phyloP scores from a whole-genome alignment of 352 stramenopile genomes.

The Phytopythium boreale region DNA sequence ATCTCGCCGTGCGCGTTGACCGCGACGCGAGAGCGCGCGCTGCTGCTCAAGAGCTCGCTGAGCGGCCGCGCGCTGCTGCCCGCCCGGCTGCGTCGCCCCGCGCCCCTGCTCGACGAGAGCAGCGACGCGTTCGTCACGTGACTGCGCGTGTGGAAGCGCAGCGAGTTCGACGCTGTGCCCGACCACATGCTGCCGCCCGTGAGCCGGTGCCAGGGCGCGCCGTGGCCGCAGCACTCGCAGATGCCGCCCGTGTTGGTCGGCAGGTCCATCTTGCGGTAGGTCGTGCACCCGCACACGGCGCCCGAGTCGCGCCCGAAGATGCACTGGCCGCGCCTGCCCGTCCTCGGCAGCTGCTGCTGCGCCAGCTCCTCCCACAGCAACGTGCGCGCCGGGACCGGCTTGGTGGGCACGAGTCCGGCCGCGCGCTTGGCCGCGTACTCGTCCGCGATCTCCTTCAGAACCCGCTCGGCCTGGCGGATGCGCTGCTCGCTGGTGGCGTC shows the following conservation, averaged over 20 bases:
- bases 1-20: constrained; percentile 11
- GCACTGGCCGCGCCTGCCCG: constrained; percentile 53
- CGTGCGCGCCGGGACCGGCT: constrained; percentile 65
- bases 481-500: constrained; percentile 10
- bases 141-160: not conserved
- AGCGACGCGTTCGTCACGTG: constrained; percentile 1
- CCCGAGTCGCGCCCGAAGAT: constrained; percentile 54
- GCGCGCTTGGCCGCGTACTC: constrained; percentile 80
- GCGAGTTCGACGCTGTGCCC: not conserved
- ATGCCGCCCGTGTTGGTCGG: constrained; percentile 51
- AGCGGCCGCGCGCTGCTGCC: constrained; percentile 24
- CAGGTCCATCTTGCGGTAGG: constrained; percentile 51
- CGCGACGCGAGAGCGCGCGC: constrained; percentile 12
- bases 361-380: constrained; percentile 83
- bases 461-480: constrained; percentile 58
- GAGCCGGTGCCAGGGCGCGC: constrained; percentile 65
- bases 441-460: constrained; percentile 71
- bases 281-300: constrained; percentile 55
- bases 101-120: constrained; percentile 9
- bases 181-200: constrained; percentile 39
- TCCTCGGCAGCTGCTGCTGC: constrained; percentile 26
- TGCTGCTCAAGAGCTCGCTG: constrained; percentile 9
- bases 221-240: constrained; percentile 70
- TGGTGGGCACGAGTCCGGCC: constrained; percentile 64
- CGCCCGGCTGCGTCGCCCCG: constrained; percentile 19